Evolutionary conservation across 257 asterid genomes (phyloP).

Genomic region (Primulina tabacum): DNA sequence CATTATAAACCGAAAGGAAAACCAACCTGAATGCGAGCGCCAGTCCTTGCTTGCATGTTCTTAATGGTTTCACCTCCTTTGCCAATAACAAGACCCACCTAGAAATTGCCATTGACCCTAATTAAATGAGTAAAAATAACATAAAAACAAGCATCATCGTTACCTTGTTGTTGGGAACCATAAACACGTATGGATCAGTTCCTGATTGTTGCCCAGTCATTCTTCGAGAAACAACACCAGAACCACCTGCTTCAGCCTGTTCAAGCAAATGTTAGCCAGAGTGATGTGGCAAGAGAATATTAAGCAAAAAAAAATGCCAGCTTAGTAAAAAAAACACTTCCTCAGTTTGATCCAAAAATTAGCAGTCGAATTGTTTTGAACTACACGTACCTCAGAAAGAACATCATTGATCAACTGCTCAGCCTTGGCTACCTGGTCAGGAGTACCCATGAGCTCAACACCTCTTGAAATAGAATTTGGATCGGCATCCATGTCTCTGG

Average conservation of each 20-base stretch:
- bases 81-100: constrained; percentile 99
- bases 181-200: constrained; percentile 60
- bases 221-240: constrained; percentile 61
- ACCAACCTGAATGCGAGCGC: constrained; percentile 86
- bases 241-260: constrained; percentile 88
- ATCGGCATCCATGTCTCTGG: constrained; percentile 78
- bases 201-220: constrained; percentile 60
- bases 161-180: constrained; percentile 85
- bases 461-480: constrained; percentile 66
- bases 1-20: background rate
- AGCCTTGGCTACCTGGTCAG: constrained; percentile 73
- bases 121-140: background rate
- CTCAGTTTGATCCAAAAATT: background rate
- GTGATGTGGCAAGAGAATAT: no score
- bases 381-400: constrained; percentile 56
- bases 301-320: no score
- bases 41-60: constrained; percentile 79
- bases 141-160: background rate
- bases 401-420: constrained; percentile 69
- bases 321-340: background rate
- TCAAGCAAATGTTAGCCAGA: constrained; percentile 1
- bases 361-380: background rate
- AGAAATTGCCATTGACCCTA: constrained; percentile 20
- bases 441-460: constrained; percentile 75
- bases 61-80: constrained; percentile 97